Base-by-base conservation (phyloP, 345 rosid species). In the Boechera divaricarpa region DNA sequence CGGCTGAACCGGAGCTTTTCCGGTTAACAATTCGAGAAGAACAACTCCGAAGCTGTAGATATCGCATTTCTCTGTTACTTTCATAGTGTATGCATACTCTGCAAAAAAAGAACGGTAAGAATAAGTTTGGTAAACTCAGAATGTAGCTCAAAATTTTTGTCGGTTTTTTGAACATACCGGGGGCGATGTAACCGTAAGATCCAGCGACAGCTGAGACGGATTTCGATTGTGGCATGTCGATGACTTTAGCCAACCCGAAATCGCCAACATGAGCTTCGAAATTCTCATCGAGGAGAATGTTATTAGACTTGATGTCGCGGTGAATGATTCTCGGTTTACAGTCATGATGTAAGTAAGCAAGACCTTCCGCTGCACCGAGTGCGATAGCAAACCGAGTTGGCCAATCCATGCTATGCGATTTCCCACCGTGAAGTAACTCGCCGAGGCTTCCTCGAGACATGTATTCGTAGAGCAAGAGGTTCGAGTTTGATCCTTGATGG, bases 11-110 rank as follows among this genome's bases (percentile, higher is more conserved):
- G 99, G 97, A 51, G 90, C 72, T 77, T 81, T 93, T 10, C 99
- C 99, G 0, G 99, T 96, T 66, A 90, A 77, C 87, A 90, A 60
- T 71, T 90, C 96, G 12, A 90, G 71, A 10, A 88, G 82, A 29
- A 96, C 96, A 7, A 96, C 99, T 33, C 99, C 99, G 5, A 87
- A 96, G 84, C 99, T 96, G 72, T 96, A 96, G 76, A 83, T 87
- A 80, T 96, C 99, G 42, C 99, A 91, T 84, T 91, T 96, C 85
- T 96, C 99, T 0, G 97, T 91, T 49, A 93, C 93, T 80, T 89
- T 96, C 99, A 93, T 89, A 0, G 98, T 91, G 86, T 91, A 96
- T 7, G 99, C 99, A 78, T 93, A 93, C 79, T 93, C 99, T 90
- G 87, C 62, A 45, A 51, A 28, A 24, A 59, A n/a, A 63, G 6